These are phyloP conservation scores for Apiospora saccharicola DNA, from an alignment of 2,329 filamentous ascomycete species.

Conservation along the genomic window DNA sequence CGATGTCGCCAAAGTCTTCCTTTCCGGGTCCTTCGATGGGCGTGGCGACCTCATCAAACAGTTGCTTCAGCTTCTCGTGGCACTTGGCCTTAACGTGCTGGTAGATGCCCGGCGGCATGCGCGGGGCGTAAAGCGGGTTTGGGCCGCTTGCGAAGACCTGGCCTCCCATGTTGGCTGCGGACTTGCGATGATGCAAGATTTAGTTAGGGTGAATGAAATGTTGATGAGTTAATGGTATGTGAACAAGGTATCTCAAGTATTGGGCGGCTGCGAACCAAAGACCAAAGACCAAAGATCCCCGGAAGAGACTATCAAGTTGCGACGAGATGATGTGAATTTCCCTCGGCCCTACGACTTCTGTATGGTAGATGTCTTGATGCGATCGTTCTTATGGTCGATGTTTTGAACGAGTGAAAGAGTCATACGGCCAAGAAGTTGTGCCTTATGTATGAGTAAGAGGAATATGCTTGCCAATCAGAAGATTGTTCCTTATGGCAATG, in stretches of 20 bases:
- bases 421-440: background rate
- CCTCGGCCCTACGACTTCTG: background rate
- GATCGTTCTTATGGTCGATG: background rate
- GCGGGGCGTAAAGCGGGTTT: conserved; percentile 65
- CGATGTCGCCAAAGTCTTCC: conserved; percentile 72
- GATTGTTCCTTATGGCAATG: background rate
- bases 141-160: conserved; percentile 59
- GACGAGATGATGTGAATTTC: background rate
- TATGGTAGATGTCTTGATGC: background rate
- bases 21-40: conserved; percentile 77
- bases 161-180: conserved; percentile 69
- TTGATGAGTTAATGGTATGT: background rate
- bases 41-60: conserved; percentile 63
- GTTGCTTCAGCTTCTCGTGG: conserved; percentile 52
- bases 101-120: conserved; percentile 70
- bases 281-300: background rate
- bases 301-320: background rate
- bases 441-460: conserved; percentile 5
- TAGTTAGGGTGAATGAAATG: background rate
- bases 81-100: conserved; percentile 54
- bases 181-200: too few relatives aligned
- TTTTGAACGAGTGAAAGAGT: background rate
- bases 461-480: background rate
- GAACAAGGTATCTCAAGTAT: background rate
- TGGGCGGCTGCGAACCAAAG: background rate